These are phyloP conservation scores for Eucalyptus regnans DNA, from an alignment of 345 rosid species.

Conservation along the genomic window DNA sequence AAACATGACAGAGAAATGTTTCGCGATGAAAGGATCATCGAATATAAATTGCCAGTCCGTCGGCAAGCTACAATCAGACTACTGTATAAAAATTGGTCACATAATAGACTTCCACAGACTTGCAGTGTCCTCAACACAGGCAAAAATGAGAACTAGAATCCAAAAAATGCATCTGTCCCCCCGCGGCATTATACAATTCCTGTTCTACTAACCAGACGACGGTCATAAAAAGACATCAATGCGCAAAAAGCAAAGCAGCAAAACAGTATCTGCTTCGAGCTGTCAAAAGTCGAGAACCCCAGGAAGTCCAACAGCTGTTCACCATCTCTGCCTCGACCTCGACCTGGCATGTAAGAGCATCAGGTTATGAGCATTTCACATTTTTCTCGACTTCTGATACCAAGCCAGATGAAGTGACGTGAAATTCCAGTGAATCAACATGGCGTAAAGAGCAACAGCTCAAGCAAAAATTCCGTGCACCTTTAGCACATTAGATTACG, in stretches of 20 bases:
- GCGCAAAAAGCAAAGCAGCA: conserved; percentile 4
- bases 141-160: not conserved
- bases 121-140: not conserved
- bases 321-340: conserved; percentile 56
- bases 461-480: not conserved
- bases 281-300: not conserved
- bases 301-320: conserved; percentile 4
- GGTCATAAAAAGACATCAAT: not conserved
- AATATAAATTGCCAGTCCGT: not conserved
- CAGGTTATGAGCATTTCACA: not conserved
- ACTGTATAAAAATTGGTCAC: not conserved
- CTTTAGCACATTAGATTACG: not conserved
- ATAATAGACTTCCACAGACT: not conserved
- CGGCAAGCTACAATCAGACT: not conserved
- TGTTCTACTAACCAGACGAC: conserved; percentile 24
- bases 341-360: conserved; percentile 22
- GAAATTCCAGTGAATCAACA: not conserved
- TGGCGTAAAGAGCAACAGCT: not conserved
- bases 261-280: conserved; percentile 22
- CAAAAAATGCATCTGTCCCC: not conserved
- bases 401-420: not conserved
- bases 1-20: not conserved
- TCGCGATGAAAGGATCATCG: not conserved
- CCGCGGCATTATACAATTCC: conserved; percentile 7
- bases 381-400: not conserved